A percentile compares a stretch with the other conserved stretches of the same genome.
Conservation (phyloP, 768 basidiomycete genomes). For the Polyporus arcularius region DNA sequence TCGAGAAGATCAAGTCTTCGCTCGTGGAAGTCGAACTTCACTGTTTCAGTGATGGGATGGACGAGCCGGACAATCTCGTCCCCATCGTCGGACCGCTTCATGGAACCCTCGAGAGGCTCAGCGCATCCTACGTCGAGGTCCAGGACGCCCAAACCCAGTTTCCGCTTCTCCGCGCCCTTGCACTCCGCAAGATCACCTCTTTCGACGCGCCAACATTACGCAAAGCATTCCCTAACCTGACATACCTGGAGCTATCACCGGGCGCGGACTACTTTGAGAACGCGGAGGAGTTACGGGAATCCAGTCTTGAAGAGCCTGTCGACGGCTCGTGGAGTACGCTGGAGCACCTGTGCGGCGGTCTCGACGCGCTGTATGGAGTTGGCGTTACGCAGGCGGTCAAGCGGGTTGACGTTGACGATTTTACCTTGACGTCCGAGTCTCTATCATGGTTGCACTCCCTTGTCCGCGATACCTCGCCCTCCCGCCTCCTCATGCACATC, state of each 20-base stretch:
- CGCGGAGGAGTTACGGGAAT: too few species aligned
- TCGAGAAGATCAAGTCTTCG: neutral
- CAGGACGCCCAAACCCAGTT: neutral
- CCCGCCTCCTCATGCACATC: neutral
- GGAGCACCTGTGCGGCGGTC: neutral
- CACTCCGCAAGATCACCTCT: too few species aligned
- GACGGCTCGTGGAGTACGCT: neutral
- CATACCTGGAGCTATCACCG: too few species aligned
- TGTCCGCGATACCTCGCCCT: neutral
- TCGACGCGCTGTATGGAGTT: neutral
- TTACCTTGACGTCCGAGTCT: neutral
- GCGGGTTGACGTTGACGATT: slow-evolving; percentile 1
- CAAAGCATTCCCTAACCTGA: too few species aligned
- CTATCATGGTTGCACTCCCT: neutral
- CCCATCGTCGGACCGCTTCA: neutral
- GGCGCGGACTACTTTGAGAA: too few species aligned
- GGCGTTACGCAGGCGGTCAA: neutral
- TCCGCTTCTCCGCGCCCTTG: neutral
- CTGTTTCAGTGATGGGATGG: neutral
- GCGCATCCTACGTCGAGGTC: neutral
- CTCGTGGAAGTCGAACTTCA: neutral
- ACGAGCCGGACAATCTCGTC: too few species aligned
- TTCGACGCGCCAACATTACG: too few species aligned
- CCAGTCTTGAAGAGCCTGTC: neutral
- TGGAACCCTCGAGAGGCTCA: neutral